Conservation (phyloP, 2,329 filamentous ascomycete genomes). For the Fusarium odoratissimum region DNA sequence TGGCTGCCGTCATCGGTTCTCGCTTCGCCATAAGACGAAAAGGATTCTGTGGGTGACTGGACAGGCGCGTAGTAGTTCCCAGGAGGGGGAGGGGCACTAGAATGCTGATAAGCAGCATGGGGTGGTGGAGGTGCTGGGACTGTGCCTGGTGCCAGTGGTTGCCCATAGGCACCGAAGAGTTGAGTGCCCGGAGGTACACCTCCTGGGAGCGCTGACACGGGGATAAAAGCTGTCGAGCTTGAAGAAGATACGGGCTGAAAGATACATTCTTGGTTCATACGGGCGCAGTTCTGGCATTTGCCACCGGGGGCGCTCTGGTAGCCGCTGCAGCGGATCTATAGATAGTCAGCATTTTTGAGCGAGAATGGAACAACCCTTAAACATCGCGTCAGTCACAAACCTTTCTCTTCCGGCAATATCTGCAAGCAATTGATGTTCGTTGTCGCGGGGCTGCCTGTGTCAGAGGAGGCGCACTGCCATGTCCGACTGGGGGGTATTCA, state of each 20-base stretch:
- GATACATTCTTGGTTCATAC: conserved; percentile 71
- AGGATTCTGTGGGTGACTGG: conserved; percentile 59
- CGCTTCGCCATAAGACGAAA: conserved; percentile 53
- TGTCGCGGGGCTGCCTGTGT: conserved; percentile 67
- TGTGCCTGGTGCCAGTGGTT: conserved; percentile 59
- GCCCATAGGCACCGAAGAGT: conserved; percentile 68
- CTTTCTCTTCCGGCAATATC: conserved; percentile 72
- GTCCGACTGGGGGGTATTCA: conserved; percentile 51
- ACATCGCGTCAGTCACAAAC: conserved; percentile 49
- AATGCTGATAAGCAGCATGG: conserved; percentile 42
- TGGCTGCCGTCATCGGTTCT: conserved; percentile 49
- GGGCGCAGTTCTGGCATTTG: conserved; percentile 70
- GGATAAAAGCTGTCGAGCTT: conserved; percentile 68
- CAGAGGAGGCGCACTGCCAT: conserved; percentile 52
- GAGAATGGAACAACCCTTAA: neutral
- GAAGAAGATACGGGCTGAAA: conserved; percentile 70
- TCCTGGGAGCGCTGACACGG: conserved; percentile 68
- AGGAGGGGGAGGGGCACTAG: conserved; percentile 50
- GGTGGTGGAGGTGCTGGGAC: conserved; percentile 42
- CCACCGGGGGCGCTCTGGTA: conserved; percentile 69
- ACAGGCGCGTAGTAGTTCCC: conserved; percentile 56
- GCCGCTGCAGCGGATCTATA: conserved; percentile 70
- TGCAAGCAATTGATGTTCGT: conserved; percentile 69
- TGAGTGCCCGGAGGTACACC: conserved; percentile 67
- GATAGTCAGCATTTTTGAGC: conserved; percentile 18